Percentiles rank a stretch among this genome's conserved stretches.
Evolutionary conservation across 192 early-diverging fungal genomes (phyloP).

Genomic region (Linnemannia hyalina): DNA sequence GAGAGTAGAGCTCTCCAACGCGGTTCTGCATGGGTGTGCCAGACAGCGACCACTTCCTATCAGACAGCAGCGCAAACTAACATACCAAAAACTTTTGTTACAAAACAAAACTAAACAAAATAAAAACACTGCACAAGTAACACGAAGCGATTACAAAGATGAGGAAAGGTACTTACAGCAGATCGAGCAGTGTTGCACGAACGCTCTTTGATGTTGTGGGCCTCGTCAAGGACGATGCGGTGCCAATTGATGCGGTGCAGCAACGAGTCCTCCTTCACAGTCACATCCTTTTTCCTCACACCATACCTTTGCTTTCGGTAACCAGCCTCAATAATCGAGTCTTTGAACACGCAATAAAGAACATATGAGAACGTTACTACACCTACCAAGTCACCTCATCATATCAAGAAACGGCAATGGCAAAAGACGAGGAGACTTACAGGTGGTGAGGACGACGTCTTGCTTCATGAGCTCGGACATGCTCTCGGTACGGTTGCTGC

Average conservation of each 20-base stretch:
- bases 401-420: not conserved
- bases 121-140: not conserved
- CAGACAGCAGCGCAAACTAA: slow-evolving; percentile 76
- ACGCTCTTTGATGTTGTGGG: slow-evolving; percentile 94
- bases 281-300: slow-evolving; percentile 68
- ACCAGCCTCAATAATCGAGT: slow-evolving; percentile 80
- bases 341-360: slow-evolving; percentile 49
- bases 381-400: not conserved
- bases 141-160: not conserved
- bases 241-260: slow-evolving; percentile 86
- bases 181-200: slow-evolving; percentile 86
- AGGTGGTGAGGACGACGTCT: slow-evolving; percentile 86
- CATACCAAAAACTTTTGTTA: not conserved
- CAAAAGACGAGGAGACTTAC: slow-evolving; percentile 30
- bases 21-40: slow-evolving; percentile 96
- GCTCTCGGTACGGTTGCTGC: slow-evolving; percentile 71
- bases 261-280: slow-evolving; percentile 73
- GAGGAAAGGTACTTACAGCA: slow-evolving; percentile 59
- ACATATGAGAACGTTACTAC: not conserved
- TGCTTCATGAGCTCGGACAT: slow-evolving; percentile 69
- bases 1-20: slow-evolving; percentile 92
- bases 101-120: not conserved
- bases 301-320: slow-evolving; percentile 83
- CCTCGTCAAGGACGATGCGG: slow-evolving; percentile 88
- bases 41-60: slow-evolving; percentile 85